Evolutionary conservation across 164 flowering plant species (phyloP).

Genomic region (Berberis vulgaris): DNA sequence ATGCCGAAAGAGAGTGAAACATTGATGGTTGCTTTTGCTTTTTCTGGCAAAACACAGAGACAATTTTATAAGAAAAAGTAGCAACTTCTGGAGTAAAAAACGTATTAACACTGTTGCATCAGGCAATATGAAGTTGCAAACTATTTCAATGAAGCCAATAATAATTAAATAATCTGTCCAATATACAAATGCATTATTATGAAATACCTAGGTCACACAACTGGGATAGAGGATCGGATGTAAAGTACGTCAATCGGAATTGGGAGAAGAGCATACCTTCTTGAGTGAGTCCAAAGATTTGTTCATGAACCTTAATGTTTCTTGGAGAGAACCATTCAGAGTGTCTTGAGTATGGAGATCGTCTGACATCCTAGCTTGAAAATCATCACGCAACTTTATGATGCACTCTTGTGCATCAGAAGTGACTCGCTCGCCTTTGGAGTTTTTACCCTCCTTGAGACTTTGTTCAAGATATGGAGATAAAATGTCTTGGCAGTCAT

Average conservation of each 20-base stretch:
- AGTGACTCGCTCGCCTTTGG: not conserved
- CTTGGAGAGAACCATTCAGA: not conserved
- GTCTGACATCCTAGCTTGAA: not conserved
- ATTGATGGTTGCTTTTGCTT: not conserved
- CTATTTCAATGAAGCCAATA: too few species aligned
- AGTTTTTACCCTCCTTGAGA: not conserved
- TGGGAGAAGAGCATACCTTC: not conserved
- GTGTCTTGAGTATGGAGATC: not conserved
- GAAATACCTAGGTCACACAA: not conserved
- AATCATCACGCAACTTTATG: not conserved
- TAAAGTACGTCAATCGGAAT: not conserved
- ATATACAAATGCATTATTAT: too few species aligned
- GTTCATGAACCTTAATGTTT: slow-evolving; percentile 1
- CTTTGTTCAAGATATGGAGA: not conserved
- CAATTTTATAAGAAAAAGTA: too few species aligned
- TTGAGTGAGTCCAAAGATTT: not conserved
- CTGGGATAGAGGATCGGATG: not conserved
- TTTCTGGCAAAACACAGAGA: not conserved
- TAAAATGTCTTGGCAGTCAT: not conserved
- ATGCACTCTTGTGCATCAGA: not conserved
- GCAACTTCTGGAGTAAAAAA: not conserved
- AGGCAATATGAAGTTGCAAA: not conserved
- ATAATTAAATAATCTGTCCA: too few species aligned
- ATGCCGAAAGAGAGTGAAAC: not conserved
- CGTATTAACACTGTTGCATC: not conserved